Percentiles rank a stretch among this genome's conserved stretches.
phyloP scores from a whole-genome alignment of 257 asterid species.

The Verbena officinalis region DNA sequence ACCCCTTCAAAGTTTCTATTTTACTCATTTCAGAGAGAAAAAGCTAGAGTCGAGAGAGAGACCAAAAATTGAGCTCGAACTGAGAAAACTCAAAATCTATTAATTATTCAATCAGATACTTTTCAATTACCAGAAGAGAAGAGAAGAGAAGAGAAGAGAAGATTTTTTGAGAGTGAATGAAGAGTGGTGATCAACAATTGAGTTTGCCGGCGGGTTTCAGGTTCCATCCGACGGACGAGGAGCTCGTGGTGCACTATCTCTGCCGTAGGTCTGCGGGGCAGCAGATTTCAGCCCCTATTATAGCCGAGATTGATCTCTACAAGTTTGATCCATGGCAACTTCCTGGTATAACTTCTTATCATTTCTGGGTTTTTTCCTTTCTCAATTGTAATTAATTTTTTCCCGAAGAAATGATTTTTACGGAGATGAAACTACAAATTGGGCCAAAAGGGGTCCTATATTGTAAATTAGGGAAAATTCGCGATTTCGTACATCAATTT shows the following conservation, averaged over 20 bases:
- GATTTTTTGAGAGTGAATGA: constrained; percentile 30
- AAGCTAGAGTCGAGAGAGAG: neutral
- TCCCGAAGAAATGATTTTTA: neutral
- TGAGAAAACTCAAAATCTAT: neutral
- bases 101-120: too few species aligned
- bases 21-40: constrained; percentile 20
- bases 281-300: constrained; percentile 46
- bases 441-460: neutral
- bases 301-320: constrained; percentile 79
- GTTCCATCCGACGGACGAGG: constrained; percentile 52
- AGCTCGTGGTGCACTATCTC: constrained; percentile 44
- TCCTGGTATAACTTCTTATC: constrained; percentile 45
- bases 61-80: too few species aligned
- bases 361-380: neutral
- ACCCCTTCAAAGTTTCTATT: constrained; percentile 10
- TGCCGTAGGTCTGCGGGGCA: constrained; percentile 55
- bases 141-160: neutral
- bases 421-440: neutral
- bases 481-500: too few species aligned
- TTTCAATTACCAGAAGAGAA: too few species aligned
- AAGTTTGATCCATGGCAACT: constrained; percentile 79
- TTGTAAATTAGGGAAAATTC: neutral
- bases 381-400: neutral
- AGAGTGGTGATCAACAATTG: constrained; percentile 39
- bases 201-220: constrained; percentile 48